Base-by-base conservation (phyloP, 306 rosid genomes). In the Albizia julibrissin region DNA sequence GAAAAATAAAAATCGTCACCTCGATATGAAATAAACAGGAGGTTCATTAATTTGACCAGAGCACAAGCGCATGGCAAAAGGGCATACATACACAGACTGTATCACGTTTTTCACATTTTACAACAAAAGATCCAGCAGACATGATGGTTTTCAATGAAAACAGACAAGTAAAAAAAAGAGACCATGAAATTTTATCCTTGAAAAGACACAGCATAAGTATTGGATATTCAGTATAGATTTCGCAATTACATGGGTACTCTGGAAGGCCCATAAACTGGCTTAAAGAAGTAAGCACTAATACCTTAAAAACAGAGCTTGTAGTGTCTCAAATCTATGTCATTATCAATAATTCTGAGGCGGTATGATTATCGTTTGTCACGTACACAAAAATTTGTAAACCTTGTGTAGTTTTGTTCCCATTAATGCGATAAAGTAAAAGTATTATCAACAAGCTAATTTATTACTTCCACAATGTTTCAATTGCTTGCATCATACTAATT, bases 1-100 rank as follows among this genome's bases (percentile, higher is more conserved):
- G 72, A 79, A 74, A 73, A 39, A 78, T 24, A 65, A 37, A 78
- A 31, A 40, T 52, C 73, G 66, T 72, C 72, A 54, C 22, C 37
- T 40, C 40, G 39, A 31, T 76, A 14, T 39, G 50, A 47, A 42
- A 29, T 19, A 8, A 54, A 79, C 14, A 80, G 74, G 68, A 3
- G 14, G 49, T 29, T 56, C 26, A 19, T 75, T 56, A 37, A 19
- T 68, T 75, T 56, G 29, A 31, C 54, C 43, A 58, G 18, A 50
- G 46, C 37, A 79, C 69, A 50, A 64, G 52, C n/a, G 31, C 50
- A 79, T 37, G 56, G 46, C 42, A 43, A 44, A 26, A 69, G 43
- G 74, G 34, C 78, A 50, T 47, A 46, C 77, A 47, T 49, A 16
- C 24, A 40, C n/a, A 75, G n/a, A 73, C 29, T 21, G 22, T n/a